Conservation (phyloP, 805 yeast genomes). For the Pichia phayaonensis region DNA sequence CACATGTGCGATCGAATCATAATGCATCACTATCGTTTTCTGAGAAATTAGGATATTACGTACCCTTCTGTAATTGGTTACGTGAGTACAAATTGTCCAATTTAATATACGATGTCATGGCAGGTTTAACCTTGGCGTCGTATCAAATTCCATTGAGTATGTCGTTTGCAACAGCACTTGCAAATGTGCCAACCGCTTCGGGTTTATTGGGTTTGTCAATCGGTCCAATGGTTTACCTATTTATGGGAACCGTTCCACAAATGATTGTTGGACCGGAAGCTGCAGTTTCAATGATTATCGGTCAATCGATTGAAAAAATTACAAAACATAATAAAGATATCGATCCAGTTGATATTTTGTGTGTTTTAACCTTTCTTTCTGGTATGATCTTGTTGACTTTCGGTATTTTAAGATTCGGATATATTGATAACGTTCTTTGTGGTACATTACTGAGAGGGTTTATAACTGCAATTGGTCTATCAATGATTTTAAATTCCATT, state of each 20-base stretch:
- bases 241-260: slow-evolving; percentile 81
- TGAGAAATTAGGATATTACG: slow-evolving; percentile 46
- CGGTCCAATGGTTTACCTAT: slow-evolving; percentile 69
- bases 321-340: slow-evolving; percentile 35
- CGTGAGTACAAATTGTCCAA: slow-evolving; percentile 36
- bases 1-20: background rate
- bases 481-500: slow-evolving; percentile 71
- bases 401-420: slow-evolving; percentile 82
- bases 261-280: slow-evolving; percentile 92
- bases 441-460: slow-evolving; percentile 75
- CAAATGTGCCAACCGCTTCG: slow-evolving; percentile 73
- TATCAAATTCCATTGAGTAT: slow-evolving; percentile 85
- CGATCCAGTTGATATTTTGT: slow-evolving; percentile 49
- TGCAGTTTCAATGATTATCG: slow-evolving; percentile 75
- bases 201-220: slow-evolving; percentile 72
- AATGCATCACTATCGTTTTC: slow-evolving; percentile 5
- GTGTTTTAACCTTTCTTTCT: slow-evolving; percentile 63
- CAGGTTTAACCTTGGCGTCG: slow-evolving; percentile 83
- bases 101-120: slow-evolving; percentile 57
- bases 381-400: slow-evolving; percentile 66
- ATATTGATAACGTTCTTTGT: slow-evolving; percentile 71
- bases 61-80: slow-evolving; percentile 67
- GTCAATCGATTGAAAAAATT: slow-evolving; percentile 63
- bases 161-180: slow-evolving; percentile 75
- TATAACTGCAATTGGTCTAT: slow-evolving; percentile 75